Evolutionary conservation across 371 early-diverging fungal genomes (phyloP).

Genomic region (Rhizopus delemar): DNA sequence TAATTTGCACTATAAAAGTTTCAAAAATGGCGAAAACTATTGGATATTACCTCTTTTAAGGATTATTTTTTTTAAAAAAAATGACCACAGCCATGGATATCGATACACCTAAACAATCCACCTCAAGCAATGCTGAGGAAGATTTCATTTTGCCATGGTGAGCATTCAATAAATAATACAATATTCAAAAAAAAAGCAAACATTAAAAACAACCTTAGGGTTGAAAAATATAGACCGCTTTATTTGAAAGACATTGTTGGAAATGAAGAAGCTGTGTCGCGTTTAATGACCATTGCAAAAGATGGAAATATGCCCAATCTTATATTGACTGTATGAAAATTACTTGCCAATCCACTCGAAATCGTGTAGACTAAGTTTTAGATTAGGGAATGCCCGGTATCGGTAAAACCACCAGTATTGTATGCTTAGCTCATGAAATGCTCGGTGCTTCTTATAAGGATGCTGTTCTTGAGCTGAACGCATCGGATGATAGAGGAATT

Average conservation of each 20-base stretch:
- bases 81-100: conserved; percentile 20
- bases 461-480: conserved; percentile 95
- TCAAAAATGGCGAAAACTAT: no score
- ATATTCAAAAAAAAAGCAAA: background rate
- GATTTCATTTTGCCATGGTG: conserved; percentile 16
- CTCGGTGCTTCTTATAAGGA: conserved; percentile 87
- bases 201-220: conserved; percentile 58
- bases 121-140: background rate
- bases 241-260: conserved; percentile 93
- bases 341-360: background rate
- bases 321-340: conserved; percentile 77
- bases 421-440: conserved; percentile 88
- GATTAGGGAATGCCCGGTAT: conserved; percentile 95
- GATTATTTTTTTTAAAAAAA: conserved; percentile 11
- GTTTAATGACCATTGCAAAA: conserved; percentile 82
- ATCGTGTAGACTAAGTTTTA: background rate
- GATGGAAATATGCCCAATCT: conserved; percentile 97
- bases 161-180: background rate
- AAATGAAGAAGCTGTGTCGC: conserved; percentile 90
- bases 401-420: conserved; percentile 98
- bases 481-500: conserved; percentile 99
- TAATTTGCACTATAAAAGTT: no score
- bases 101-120: conserved; percentile 8
- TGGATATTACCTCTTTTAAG: no score
- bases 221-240: conserved; percentile 96